Evolutionary conservation across 2,329 filamentous ascomycete species (phyloP).

Genomic region (Truncatella angustata): DNA sequence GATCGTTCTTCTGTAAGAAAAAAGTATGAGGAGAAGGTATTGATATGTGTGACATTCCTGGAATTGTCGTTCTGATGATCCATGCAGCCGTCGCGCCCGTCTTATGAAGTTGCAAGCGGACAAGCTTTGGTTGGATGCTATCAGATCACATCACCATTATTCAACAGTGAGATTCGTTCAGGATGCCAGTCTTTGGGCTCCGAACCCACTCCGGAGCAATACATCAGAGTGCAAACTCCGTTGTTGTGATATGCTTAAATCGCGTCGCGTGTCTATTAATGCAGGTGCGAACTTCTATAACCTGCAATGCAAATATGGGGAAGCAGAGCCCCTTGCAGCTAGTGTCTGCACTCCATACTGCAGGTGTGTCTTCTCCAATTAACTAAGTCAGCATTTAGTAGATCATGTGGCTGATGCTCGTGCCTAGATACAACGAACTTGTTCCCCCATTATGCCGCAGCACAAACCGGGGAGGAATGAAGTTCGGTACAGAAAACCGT

Average conservation of each 20-base stretch:
- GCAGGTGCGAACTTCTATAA: background rate
- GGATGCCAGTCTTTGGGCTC: no score
- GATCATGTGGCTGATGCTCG: background rate
- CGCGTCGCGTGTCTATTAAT: background rate
- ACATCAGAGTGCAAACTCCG: no score
- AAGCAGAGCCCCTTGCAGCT: constrained; percentile 7
- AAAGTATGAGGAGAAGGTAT: no score
- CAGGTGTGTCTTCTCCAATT: background rate
- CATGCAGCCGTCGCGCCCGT: no score
- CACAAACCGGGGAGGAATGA: background rate
- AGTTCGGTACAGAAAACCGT: constrained; percentile 1
- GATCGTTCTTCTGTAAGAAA: no score
- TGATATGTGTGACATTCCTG: no score
- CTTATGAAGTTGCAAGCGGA: no score
- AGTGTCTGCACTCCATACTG: background rate
- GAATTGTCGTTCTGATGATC: no score
- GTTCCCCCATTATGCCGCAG: background rate
- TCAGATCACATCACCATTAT: no score
- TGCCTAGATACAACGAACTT: background rate
- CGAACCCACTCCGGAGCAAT: no score
- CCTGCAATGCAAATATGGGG: constrained; percentile 2
- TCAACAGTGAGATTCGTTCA: no score
- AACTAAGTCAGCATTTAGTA: background rate
- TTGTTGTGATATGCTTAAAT: background rate
- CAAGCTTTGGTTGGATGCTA: no score